phyloP scores from a whole-genome alignment of 495 filamentous ascomycete genomes.

The Penicillium pulvis region DNA sequence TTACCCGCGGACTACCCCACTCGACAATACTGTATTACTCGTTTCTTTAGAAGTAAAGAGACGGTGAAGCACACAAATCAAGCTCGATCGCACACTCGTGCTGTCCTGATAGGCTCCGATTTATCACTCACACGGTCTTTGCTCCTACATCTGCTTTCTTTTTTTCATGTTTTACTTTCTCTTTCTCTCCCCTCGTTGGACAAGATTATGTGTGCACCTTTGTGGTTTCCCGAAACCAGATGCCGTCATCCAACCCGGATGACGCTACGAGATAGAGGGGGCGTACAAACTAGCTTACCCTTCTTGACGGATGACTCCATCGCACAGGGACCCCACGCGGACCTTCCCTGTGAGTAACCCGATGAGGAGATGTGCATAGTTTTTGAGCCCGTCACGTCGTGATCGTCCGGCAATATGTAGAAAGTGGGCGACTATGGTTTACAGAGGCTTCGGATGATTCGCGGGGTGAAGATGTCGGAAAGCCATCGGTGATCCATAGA shows the following conservation, averaged over 20 bases:
- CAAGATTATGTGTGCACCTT: background rate
- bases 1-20: constrained; percentile 3
- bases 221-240: background rate
- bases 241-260: constrained; percentile 13
- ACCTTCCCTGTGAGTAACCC: constrained; percentile 15
- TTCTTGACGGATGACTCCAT: constrained; percentile 19
- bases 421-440: background rate
- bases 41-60: constrained; percentile 1
- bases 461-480: background rate
- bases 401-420: constrained; percentile 14
- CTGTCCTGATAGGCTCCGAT: constrained; percentile 13
- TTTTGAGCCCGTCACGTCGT: constrained; percentile 8
- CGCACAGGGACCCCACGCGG: constrained; percentile 20
- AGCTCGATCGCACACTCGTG: constrained; percentile 7
- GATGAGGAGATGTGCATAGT: constrained; percentile 23
- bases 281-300: background rate
- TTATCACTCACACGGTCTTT: constrained; percentile 6
- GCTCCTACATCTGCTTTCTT: background rate
- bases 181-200: background rate
- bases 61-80: constrained; percentile 6
- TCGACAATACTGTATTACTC: constrained; percentile 1
- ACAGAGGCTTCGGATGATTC: background rate
- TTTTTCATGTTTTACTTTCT: background rate
- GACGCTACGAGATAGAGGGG: constrained; percentile 7
- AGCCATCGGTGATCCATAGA: constrained; percentile 3